Percentiles rank a stretch among this genome's conserved stretches.
Conservation (phyloP, 176 grass and related monocot species). For the Oryza brachyantha region DNA sequence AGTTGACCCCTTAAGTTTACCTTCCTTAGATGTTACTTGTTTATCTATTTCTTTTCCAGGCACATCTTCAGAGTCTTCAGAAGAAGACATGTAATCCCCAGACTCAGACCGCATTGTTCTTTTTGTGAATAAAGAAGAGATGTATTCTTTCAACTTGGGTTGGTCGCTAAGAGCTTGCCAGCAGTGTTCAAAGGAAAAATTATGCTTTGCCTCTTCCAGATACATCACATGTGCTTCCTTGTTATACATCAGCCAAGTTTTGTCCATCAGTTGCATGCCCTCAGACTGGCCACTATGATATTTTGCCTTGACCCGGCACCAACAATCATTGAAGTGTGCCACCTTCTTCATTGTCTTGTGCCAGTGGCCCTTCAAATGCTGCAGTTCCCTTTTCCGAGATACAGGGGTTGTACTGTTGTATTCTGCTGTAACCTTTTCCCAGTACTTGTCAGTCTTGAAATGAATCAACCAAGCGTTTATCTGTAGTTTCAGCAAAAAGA, state of each 20-base stretch:
- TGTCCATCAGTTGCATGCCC: conserved; percentile 35
- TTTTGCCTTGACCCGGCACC: conserved; percentile 27
- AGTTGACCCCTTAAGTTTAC: background rate
- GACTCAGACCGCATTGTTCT: conserved; percentile 14
- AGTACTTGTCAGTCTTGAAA: background rate
- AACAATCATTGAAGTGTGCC: conserved; percentile 35
- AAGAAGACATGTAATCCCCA: conserved; percentile 5
- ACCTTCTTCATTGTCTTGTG: conserved; percentile 29
- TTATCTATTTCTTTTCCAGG: conserved; percentile 25
- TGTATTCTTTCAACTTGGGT: conserved; percentile 39
- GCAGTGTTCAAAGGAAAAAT: conserved; percentile 23
- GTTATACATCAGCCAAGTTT: conserved; percentile 31
- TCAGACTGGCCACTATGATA: conserved; percentile 27
- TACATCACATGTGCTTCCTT: conserved; percentile 29
- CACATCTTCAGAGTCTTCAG: conserved; percentile 24
- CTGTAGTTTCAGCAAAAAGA: conserved; percentile 26
- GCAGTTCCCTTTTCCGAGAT: conserved; percentile 20
- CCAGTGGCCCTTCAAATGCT: conserved; percentile 32
- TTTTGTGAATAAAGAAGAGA: conserved; percentile 25
- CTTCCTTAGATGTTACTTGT: conserved; percentile 16
- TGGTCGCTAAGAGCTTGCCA: conserved; percentile 38
- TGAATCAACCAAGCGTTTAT: conserved; percentile 35
- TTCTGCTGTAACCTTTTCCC: conserved; percentile 6
- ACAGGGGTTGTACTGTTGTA: conserved; percentile 35
- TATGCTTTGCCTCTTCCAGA: conserved; percentile 24